phyloP scores from a whole-genome alignment of 1,284 basidiomycete genomes.

The Ceratobasidium sp. region DNA sequence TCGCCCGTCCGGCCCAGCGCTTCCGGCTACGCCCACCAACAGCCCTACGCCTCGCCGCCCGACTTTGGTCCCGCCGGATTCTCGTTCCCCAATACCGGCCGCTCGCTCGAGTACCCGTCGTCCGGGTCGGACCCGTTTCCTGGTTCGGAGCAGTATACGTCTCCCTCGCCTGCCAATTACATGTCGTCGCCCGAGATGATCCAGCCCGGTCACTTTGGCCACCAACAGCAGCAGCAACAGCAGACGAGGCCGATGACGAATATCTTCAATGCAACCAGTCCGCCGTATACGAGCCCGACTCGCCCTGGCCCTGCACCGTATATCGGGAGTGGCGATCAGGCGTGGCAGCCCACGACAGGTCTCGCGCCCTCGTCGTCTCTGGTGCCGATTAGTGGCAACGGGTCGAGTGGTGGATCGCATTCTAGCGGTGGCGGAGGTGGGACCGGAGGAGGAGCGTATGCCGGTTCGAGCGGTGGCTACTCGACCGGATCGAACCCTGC shows the following conservation, averaged over 20 bases:
- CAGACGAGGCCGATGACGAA: neutral
- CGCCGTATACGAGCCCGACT: conserved; percentile 1
- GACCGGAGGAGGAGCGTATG: neutral
- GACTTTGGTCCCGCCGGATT: neutral
- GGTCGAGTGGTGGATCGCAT: neutral
- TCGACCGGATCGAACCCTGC: too few species aligned
- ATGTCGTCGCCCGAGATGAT: conserved; percentile 34
- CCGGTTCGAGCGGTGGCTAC: neutral
- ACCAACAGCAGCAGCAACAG: neutral
- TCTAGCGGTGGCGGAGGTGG: conserved; percentile 12
- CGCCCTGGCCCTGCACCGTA: neutral
- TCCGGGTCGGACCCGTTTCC: conserved; percentile 30
- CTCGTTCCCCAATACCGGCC: neutral
- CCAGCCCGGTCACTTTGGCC: neutral
- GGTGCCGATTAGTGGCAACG: neutral
- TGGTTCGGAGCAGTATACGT: conserved; percentile 25
- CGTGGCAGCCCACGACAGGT: conserved; percentile 7
- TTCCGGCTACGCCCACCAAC: neutral
- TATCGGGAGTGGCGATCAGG: neutral
- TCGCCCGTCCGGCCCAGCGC: conserved; percentile 2
- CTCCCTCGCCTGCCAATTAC: conserved; percentile 19
- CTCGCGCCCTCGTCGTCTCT: neutral
- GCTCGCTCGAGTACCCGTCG: conserved; percentile 5
- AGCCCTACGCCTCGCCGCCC: conserved; percentile 18
- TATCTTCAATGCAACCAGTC: neutral